Evolutionary conservation across 2,329 filamentous ascomycete species (phyloP), one percentile per base, ranked within the genome.

Genomic region (Ophiostoma sp.): DNA sequence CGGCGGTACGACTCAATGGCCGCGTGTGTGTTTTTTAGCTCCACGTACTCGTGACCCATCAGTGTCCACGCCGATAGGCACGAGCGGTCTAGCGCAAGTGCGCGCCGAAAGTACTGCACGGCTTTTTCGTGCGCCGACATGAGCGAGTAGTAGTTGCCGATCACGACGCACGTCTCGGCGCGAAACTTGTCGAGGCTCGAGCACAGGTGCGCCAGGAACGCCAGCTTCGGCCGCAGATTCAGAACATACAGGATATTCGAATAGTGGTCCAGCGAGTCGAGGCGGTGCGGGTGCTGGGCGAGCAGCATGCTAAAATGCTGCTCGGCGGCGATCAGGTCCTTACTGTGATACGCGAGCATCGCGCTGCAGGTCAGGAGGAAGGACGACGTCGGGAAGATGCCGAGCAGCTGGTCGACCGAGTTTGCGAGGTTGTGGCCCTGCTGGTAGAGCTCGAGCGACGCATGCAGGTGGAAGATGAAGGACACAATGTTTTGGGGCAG

Each of bases 31-130:
- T 99, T 99, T 76, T 98, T 99, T 79, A 99, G 88, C 78, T 99
- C 95, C 67, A 98, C 93, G 74, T 97, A 99, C 77, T 99, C 95
- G 77, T 99, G 95, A 0, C 95, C 95, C 94, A 99, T 98, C 0
- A 99, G 83, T 0, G 95, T 99, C 95, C 95, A 99, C 1, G 95
- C 95, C 0, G 93, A 96, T 16, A 97, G 84, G 76, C 95, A 99
- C 40, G 88, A 89, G 9, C 94, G 88, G 76, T 99, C 95, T 0
- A 99, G 83, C 0, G 92, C 96, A 27, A 99, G 80, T 0, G 95
- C 95, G 36, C 95, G 89, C 3, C 95, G 90, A 81, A 99, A 99
- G 78, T 98, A 98, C 80, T 97, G 93, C 67, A 99, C 93, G 0
- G 95, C 94, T 76, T 99, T 99, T 77, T 99, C 95, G 76, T 99